These are phyloP conservation scores for Solanum sitiens DNA, from an alignment of 257 asterid species.

Conservation along the genomic window DNA sequence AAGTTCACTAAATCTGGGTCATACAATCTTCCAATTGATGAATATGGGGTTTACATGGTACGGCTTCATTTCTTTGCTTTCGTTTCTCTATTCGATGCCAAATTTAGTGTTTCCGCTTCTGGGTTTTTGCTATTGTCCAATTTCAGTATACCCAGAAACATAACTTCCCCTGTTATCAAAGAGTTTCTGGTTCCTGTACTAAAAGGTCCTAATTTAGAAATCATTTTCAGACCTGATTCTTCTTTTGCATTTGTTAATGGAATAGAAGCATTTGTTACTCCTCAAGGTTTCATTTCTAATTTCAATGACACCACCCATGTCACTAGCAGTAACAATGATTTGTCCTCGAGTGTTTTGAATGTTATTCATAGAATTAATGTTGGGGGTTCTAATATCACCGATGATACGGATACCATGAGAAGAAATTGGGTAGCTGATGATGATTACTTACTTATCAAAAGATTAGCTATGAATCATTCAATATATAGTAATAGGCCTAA, in stretches of 20 bases:
- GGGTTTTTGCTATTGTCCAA: slow-evolving; percentile 25
- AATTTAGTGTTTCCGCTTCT: slow-evolving; percentile 27
- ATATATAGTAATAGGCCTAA: not conserved
- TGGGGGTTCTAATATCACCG: slow-evolving; percentile 25
- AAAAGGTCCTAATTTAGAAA: slow-evolving; percentile 9
- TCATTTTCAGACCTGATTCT: slow-evolving; percentile 23
- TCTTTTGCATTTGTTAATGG: slow-evolving; percentile 47
- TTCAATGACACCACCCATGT: not conserved
- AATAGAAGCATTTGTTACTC: slow-evolving; percentile 41
- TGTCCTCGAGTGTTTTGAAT: slow-evolving; percentile 1
- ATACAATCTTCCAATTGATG: slow-evolving; percentile 15
- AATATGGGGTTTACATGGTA: slow-evolving; percentile 30
- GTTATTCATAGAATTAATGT: slow-evolving; percentile 47
- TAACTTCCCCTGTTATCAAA: slow-evolving; percentile 10
- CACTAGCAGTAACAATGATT: not conserved
- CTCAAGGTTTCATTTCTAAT: slow-evolving; percentile 8
- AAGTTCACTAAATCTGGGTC: slow-evolving; percentile 16
- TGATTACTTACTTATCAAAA: not conserved
- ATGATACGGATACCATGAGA: slow-evolving; percentile 20
- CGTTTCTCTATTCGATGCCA: slow-evolving; percentile 4
- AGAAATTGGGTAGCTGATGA: slow-evolving; percentile 57
- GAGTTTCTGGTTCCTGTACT: slow-evolving; percentile 28
- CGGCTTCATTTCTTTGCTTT: slow-evolving; percentile 45
- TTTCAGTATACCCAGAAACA: slow-evolving; percentile 1
- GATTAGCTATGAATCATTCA: not conserved